phyloP scores from a whole-genome alignment of 441 rosid species.

The Theobroma grandiflorum region DNA sequence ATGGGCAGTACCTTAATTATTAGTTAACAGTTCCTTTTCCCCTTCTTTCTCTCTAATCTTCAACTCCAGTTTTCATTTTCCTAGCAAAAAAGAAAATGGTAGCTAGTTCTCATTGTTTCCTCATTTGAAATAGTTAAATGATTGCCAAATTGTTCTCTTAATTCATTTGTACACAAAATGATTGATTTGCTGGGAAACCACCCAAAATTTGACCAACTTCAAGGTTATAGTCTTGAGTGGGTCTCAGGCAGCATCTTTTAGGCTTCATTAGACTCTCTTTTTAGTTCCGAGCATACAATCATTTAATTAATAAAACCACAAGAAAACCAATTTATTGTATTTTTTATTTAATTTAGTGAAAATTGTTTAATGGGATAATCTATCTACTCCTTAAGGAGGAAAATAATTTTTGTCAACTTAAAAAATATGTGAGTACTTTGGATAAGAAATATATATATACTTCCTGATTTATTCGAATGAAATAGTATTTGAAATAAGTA shows the following conservation, averaged over 20 bases:
- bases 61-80: not conserved
- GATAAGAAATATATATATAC: no score
- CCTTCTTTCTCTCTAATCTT: not conserved
- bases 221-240: conserved; percentile 35
- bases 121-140: conserved; percentile 19
- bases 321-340: no score
- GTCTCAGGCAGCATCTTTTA: not conserved
- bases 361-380: no score
- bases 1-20: not conserved
- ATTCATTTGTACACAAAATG: conserved; percentile 4
- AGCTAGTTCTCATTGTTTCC: not conserved
- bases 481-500: no score
- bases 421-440: no score
- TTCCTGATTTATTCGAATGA: no score
- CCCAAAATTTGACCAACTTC: conserved; percentile 46
- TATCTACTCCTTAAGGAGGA: no score
- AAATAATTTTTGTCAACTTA: no score
- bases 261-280: not conserved
- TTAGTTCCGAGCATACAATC: no score
- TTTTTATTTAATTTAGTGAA: no score
- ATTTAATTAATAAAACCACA: no score
- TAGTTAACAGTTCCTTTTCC: not conserved
- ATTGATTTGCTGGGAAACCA: conserved; percentile 40
- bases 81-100: conserved; percentile 6
- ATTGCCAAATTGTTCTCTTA: conserved; percentile 12